Conservation (phyloP, 2,329 filamentous ascomycete species). For the Fusarium sp. region DNA sequence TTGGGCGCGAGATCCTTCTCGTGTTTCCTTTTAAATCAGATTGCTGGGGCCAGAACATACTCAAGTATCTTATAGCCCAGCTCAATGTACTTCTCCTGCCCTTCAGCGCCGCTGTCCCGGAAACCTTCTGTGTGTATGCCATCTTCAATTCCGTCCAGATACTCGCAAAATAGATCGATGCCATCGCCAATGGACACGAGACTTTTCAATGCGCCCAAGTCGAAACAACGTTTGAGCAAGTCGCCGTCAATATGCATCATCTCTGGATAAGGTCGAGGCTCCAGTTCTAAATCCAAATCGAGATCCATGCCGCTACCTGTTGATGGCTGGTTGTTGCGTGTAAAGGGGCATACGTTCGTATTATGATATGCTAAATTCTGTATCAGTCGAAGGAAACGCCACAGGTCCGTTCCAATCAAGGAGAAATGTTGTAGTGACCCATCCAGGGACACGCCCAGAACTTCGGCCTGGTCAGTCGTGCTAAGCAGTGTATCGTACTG, state of each 20-base stretch:
- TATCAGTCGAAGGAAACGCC: conserved; percentile 77
- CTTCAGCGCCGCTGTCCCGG: conserved; percentile 38
- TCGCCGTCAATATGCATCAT: conserved; percentile 77
- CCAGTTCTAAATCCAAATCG: conserved; percentile 40
- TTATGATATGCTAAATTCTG: conserved; percentile 73
- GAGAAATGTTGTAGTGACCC: conserved; percentile 78
- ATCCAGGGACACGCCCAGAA: conserved; percentile 75
- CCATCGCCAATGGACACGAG: conserved; percentile 53
- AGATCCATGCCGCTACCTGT: conserved; percentile 15
- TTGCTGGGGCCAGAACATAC: conserved; percentile 62
- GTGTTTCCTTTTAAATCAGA: conserved; percentile 50
- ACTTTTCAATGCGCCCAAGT: conserved; percentile 58
- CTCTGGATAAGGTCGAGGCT: conserved; percentile 55
- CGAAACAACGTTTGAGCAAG: conserved; percentile 66
- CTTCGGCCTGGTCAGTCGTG: conserved; percentile 60
- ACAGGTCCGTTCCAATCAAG: conserved; percentile 70
- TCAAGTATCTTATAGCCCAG: conserved; percentile 66
- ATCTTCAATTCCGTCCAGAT: conserved; percentile 63
- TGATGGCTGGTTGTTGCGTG: conserved; percentile 13
- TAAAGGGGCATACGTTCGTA: conserved; percentile 62
- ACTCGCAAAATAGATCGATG: conserved; percentile 58
- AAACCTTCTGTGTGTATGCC: conserved; percentile 56
- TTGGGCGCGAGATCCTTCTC: background rate
- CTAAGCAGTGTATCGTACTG: conserved; percentile 59
- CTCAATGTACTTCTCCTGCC: conserved; percentile 54